phyloP scores from a whole-genome alignment of 257 asterid genomes.

The Primulina eburnea region DNA sequence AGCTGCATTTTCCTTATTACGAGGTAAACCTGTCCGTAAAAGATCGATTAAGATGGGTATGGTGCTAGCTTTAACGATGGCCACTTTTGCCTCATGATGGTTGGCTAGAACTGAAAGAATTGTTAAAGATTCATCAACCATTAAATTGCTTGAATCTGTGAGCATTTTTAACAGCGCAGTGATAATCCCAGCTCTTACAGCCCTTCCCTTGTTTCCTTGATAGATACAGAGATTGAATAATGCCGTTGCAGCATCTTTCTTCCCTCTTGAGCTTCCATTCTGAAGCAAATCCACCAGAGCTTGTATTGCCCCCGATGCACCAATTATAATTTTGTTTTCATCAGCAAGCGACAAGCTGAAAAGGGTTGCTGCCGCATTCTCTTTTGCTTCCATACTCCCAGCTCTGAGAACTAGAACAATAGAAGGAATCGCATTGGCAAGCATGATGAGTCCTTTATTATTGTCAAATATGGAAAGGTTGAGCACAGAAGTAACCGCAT shows the following conservation, averaged over 20 bases:
- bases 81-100: constrained; percentile 78
- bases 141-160: constrained; percentile 55
- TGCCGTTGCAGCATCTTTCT: constrained; percentile 93
- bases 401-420: constrained; percentile 84
- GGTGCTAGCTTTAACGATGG: constrained; percentile 65
- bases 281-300: constrained; percentile 80
- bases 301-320: constrained; percentile 89
- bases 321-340: constrained; percentile 82
- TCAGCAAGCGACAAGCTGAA: constrained; percentile 81
- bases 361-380: constrained; percentile 91
- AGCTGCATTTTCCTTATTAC: constrained; percentile 70
- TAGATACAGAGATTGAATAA: constrained; percentile 82
- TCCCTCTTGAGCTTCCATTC: constrained; percentile 73
- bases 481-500: constrained; percentile 78
- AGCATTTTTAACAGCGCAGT: constrained; percentile 67
- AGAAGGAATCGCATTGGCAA: constrained; percentile 84
- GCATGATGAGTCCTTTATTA: constrained; percentile 82
- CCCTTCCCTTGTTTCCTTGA: constrained; percentile 90
- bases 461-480: constrained; percentile 79
- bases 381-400: constrained; percentile 88
- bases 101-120: constrained; percentile 81
- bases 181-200: constrained; percentile 79
- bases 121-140: constrained; percentile 90
- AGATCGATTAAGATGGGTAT: constrained; percentile 76
- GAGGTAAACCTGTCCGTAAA: constrained; percentile 63